Evolutionary conservation across 139 green algal species (phyloP).

Genomic region (Closterium sp.): DNA sequence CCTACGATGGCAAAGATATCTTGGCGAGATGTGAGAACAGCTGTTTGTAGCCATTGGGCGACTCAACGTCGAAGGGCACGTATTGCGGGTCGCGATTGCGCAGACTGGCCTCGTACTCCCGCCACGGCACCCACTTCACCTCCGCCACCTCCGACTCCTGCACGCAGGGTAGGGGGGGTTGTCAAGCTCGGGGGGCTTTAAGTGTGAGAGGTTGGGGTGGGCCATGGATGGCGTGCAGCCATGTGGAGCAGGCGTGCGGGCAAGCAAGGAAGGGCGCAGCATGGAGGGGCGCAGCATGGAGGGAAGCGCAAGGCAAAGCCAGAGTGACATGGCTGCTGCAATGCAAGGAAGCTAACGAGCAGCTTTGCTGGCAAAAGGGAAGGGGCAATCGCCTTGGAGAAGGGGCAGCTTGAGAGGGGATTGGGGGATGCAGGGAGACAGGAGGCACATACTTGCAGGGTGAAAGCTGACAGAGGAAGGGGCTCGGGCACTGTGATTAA

Average conservation of each 20-base stretch:
- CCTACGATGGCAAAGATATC: neutral
- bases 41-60: neutral
- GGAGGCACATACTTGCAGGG: constrained; percentile 31
- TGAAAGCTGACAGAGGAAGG: constrained; percentile 43
- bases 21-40: neutral
- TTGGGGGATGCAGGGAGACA: neutral
- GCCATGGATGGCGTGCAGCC: neutral
- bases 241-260: too few relatives aligned
- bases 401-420: too few relatives aligned
- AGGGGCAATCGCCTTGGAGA: too few relatives aligned
- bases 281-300: too few relatives aligned
- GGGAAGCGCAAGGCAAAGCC: too few relatives aligned
- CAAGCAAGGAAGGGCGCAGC: neutral
- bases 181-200: too few relatives aligned
- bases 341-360: too few relatives aligned
- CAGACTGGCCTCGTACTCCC: constrained; percentile 15
- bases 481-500: constrained; percentile 39
- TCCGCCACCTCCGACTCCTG: constrained; percentile 29
- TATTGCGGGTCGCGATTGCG: neutral
- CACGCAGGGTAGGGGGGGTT: neutral
- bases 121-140: constrained; percentile 23
- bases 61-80: constrained; percentile 3
- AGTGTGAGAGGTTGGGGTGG: neutral
- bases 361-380: too few relatives aligned
- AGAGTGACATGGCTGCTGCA: too few relatives aligned